These are phyloP conservation scores for Solanum corneliomulleri DNA, from an alignment of 257 asterid species.

Conservation along the genomic window DNA sequence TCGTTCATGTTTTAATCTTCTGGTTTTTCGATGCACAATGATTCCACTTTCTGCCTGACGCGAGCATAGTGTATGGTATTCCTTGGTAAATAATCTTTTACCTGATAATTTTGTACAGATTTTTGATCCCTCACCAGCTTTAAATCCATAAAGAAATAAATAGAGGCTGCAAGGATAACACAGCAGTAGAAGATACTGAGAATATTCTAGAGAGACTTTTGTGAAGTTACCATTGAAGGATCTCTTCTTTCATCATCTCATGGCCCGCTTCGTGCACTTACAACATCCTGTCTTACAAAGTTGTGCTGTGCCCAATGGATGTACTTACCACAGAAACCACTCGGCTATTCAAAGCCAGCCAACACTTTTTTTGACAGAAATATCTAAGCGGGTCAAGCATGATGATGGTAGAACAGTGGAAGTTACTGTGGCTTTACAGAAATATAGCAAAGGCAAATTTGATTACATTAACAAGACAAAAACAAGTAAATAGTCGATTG, in stretches of 20 bases:
- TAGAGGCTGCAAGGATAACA: constrained; percentile 41
- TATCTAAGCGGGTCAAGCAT: constrained; percentile 54
- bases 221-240: constrained; percentile 68
- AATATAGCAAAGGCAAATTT: constrained; percentile 75
- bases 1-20: background rate
- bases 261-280: constrained; percentile 48
- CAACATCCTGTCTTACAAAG: constrained; percentile 49
- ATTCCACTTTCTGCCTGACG: constrained; percentile 85
- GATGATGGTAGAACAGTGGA: constrained; percentile 68
- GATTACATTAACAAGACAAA: constrained; percentile 66
- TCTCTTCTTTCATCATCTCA: constrained; percentile 80
- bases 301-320: constrained; percentile 75
- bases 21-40: constrained; percentile 37
- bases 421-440: constrained; percentile 78
- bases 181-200: constrained; percentile 59
- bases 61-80: constrained; percentile 76
- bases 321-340: constrained; percentile 68
- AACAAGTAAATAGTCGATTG: constrained; percentile 60
- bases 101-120: constrained; percentile 44
- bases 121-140: constrained; percentile 29
- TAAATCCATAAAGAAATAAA: constrained; percentile 60
- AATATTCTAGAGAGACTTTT: constrained; percentile 45
- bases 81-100: constrained; percentile 48
- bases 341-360: constrained; percentile 76
- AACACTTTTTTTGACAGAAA: constrained; percentile 54